Evolutionary conservation across 495 filamentous ascomycete species (phyloP), one percentile per base, ranked within the genome.

Genomic region (Hypomontagnella monticulosa): DNA sequence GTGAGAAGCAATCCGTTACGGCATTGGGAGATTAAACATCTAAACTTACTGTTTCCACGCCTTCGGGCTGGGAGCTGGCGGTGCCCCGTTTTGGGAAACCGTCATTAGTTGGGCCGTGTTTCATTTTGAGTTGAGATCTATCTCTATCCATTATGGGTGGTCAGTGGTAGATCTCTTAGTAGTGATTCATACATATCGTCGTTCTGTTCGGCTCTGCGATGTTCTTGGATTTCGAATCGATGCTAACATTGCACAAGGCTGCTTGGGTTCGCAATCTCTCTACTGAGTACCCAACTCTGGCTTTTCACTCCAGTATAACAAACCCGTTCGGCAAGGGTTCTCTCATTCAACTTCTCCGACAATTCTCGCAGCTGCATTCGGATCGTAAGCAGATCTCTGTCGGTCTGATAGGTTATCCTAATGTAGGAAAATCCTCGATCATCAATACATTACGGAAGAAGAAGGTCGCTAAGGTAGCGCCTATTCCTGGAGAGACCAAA

Each of bases 1-100:
- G 85, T 96, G 91, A 89, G 87, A 85, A 84, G 82, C 61, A 61
- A 85, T 91, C 94, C 93, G 95, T 99, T 99, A 99, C 92, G 90
- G 87, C 91, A 85, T 90, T 97, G 96, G 94, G 88, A 99, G 84
- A 99, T 87, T 75, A 80, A 73, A 85, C 67, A 65, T 81, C 85
- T 83, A 82, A 77, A 85, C 89, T 89, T 88, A 84, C 85, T 80
- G 84, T 84, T 86, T 81, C 73, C 72, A 44, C 74, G 76, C 79
- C 67, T 63, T 82, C 73, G 74, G 77, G 83, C 81, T 75, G 79
- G 79, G 85, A 85, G 81, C 84, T 89, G 91, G 87, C 77, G 76
- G 74, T 81, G 76, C 84, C 82, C 89, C 93, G 93, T 98, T 83
- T 92, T 98, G 95, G 87, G 79, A 80, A 82, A 89, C 85, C 84